Conservation (phyloP, 192 early-diverging fungal genomes). For the Phlyctochytrium planicorne region DNA sequence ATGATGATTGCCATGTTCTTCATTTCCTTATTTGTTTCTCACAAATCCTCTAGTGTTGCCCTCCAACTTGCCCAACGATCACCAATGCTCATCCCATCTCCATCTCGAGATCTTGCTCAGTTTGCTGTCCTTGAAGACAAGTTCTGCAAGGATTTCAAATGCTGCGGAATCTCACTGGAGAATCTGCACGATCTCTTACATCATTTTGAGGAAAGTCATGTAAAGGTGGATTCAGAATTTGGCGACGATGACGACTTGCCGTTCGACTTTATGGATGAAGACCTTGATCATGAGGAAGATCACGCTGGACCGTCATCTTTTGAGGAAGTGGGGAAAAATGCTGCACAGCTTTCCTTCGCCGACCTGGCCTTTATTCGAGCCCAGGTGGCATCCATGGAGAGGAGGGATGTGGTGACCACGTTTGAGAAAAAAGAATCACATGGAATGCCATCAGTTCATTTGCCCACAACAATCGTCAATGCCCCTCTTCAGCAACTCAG, state of each 20-base stretch:
- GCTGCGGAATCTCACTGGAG: conserved; percentile 87
- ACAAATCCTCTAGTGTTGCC: background rate
- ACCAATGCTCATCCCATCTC: conserved; percentile 35
- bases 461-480: background rate
- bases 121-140: conserved; percentile 72
- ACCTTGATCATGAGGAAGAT: conserved; percentile 29
- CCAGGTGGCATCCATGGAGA: background rate
- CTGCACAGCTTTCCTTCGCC: background rate
- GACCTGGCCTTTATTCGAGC: background rate
- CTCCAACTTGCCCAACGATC: conserved; percentile 19
- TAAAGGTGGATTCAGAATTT: conserved; percentile 78
- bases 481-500: background rate
- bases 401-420: background rate
- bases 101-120: conserved; percentile 46
- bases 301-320: conserved; percentile 2
- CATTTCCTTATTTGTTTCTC: background rate
- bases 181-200: conserved; percentile 94
- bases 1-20: background rate
- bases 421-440: background rate
- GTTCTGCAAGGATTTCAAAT: conserved; percentile 94
- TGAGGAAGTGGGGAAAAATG: no score
- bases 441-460: background rate
- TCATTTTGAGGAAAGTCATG: conserved; percentile 96
- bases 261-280: conserved; percentile 37
- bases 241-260: conserved; percentile 69